Conservation (phyloP, 495 filamentous ascomycete genomes). For the Umbilicaria muhlenbergii region DNA sequence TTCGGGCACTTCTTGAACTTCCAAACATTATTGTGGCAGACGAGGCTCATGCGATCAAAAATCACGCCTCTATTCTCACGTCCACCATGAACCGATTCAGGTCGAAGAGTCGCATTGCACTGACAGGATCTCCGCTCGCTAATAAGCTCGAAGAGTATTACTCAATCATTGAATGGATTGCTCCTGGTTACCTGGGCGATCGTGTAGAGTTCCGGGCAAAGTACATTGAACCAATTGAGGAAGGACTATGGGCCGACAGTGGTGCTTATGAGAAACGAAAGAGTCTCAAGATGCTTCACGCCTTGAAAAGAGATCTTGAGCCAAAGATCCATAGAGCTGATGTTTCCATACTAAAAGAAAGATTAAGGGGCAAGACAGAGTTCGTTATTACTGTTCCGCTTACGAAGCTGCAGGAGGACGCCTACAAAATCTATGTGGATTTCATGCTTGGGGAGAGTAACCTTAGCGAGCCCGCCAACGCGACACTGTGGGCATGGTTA, state of each 20-base stretch:
- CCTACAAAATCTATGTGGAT: conserved; percentile 46
- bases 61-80: conserved; percentile 33
- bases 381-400: conserved; percentile 64
- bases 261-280: conserved; percentile 30
- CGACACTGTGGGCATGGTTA: conserved; percentile 34
- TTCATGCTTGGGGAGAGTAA: conserved; percentile 14
- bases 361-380: conserved; percentile 60
- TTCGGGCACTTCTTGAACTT: conserved; percentile 33
- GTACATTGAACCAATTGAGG: conserved; percentile 57
- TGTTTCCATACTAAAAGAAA: conserved; percentile 43
- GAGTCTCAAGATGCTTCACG: conserved; percentile 47
- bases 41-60: conserved; percentile 75
- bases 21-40: conserved; percentile 75
- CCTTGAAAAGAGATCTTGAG: conserved; percentile 53
- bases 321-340: conserved; percentile 71
- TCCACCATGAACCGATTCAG: conserved; percentile 37
- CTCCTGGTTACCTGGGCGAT: conserved; percentile 59
- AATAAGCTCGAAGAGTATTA: conserved; percentile 77
- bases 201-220: conserved; percentile 44
- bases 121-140: conserved; percentile 75
- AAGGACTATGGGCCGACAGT: conserved; percentile 54
- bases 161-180: conserved; percentile 77
- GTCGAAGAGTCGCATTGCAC: conserved; percentile 60
- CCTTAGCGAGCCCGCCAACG: conserved; percentile 9
- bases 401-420: conserved; percentile 43